A percentile compares a stretch with the other conserved stretches of the same genome.
phyloP scores from a whole-genome alignment of 2,329 filamentous ascomycete genomes.

The Epichloe gansuensis region DNA sequence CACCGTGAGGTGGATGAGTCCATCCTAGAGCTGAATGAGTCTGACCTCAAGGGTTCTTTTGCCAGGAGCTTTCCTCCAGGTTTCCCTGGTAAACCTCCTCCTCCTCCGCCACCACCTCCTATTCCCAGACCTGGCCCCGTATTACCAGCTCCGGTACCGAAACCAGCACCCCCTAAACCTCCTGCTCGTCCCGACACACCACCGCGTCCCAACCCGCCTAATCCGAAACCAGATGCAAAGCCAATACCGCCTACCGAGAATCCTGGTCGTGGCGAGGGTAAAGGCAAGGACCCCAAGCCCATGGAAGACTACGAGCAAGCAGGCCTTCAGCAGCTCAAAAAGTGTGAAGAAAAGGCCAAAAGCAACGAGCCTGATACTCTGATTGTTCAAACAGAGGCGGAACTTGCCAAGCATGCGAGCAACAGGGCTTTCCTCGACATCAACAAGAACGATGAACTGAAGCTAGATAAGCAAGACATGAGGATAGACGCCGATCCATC shows the following conservation, averaged over 20 bases:
- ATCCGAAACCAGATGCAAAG: neutral
- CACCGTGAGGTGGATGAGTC: neutral
- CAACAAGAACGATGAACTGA: neutral
- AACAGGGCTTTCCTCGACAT: neutral
- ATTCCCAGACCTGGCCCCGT: neutral
- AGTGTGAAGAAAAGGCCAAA: neutral
- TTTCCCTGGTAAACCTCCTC: neutral
- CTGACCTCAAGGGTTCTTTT: neutral
- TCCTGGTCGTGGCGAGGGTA: neutral
- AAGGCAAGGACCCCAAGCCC: neutral
- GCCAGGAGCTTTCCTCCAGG: neutral
- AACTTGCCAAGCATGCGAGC: neutral
- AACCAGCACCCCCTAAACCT: neutral
- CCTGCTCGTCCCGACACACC: neutral
- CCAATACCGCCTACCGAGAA: neutral
- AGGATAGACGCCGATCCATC: neutral
- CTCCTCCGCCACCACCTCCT: neutral
- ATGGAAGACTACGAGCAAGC: neutral
- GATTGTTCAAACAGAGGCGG: neutral
- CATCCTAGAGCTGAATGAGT: neutral
- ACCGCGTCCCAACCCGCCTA: neutral
- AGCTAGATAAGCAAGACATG: neutral
- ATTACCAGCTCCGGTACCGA: neutral
- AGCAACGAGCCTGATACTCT: neutral
- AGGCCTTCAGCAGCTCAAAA: neutral